Base-by-base conservation (phyloP, 208 protist species). In the Crithidia brevicula region DNA sequence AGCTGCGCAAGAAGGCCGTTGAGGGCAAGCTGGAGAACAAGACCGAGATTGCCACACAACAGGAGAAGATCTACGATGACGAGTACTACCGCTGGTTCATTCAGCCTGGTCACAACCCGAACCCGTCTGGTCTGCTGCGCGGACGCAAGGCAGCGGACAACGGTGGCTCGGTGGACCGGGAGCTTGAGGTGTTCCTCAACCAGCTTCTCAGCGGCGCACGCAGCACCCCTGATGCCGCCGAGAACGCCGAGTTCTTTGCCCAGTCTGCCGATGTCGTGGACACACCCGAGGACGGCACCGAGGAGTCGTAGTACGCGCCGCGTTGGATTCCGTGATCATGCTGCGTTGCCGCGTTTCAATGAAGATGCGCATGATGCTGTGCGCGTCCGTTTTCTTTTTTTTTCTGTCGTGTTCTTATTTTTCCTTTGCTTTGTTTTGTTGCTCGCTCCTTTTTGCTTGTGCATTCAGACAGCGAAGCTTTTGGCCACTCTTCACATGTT, bases 21-120 rank as follows among this genome's bases (percentile, higher is more conserved):
- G 79, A 86, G 16, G 83, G 87, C 16, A 89, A 75, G 61, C 65
- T 95, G 45, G 77, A 77, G 15, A 90, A 95, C 78, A 74, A 69
- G 43, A 74, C 82, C 10, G 88, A 95, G 80, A 89, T 97, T 46
- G 89, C 92, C 18, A 89, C 89, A 42, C 89, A 92, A 64, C 67
- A 87, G 53, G 89, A 97, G 80, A 97, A 97, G 85, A 93, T 97
- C 52, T 95, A 94, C 77, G 92, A 97, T 59, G 92, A 97, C 52
- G 83, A 97, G 72, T 97, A 97, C 79, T 97, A 97, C 75, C 92
- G 89, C 63, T 97, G 92, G 92, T 97, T 97, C 52, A 97, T 97
- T 70, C 77, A 92, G 60, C 92, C 92, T 20, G 92, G 92, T 4
- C 82, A 86, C 51, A 79, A 97, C 68, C 92, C 92, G 52, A 97